Base-by-base conservation (phyloP, 2,329 filamentous ascomycete genomes). In the Cercospora canescens region DNA sequence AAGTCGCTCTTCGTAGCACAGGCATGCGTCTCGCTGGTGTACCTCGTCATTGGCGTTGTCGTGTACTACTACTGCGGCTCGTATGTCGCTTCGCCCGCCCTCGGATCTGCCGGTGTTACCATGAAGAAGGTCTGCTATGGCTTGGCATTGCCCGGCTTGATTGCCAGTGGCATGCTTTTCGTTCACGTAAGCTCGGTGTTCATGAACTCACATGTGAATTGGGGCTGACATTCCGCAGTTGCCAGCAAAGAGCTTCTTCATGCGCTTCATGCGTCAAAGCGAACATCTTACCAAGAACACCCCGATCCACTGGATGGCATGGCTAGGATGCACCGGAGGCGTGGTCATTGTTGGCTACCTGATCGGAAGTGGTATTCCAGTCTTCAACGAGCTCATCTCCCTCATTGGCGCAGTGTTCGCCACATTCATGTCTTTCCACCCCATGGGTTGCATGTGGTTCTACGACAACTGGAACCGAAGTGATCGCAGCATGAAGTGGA, bases 61-160 rank as follows among this genome's bases (percentile, higher is more conserved):
- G 78, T 84, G 4, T 84, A 84, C 72, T 80, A 79, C 69, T 84
- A 74, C 71, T 83, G 81, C 65, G 82, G 83, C 2, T 80, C 79
- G 0, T 82, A 79, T 60, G 80, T 84, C 6, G 79, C 82, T 1
- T 83, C 81, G 0, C 83, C 82, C 0, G 81, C 81, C 3, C 76
- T 84, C 7, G 82, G 81, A 6, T 82, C 80, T 24, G 83, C 81
- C 1, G 82, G 82, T 3, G 14, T 60, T 0, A 64, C 73, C 1
- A 76, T 82, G 67, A 84, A 84, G 76, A 83, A 81, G 70, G 73
- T 83, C 24, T 77, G 76, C 63, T 84, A 83, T 64, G 82, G 82
- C 11, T 76, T 73, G 26, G 72, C 72, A 3, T 52, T 73, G 18
- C 72, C 72, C 8, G 72, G 72, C 41, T 67, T 73, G n/a, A 52